phyloP scores from a whole-genome alignment of 495 filamentous ascomycete species.

The Xylaria acuta region DNA sequence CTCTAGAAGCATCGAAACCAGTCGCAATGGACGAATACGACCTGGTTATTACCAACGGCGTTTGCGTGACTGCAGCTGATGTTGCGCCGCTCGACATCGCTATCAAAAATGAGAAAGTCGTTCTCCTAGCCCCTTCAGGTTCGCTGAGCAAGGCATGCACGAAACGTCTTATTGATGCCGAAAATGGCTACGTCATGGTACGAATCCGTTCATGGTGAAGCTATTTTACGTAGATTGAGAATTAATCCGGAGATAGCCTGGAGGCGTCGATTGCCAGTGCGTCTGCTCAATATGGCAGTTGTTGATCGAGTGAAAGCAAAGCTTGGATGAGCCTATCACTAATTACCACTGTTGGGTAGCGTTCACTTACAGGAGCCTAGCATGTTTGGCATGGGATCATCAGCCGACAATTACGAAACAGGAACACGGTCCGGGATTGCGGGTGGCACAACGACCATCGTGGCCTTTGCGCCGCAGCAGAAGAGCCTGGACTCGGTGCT shows the following conservation, averaged over 20 bases:
- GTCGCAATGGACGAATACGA: constrained; percentile 42
- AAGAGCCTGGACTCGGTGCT: constrained; percentile 57
- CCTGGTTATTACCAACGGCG: constrained; percentile 53
- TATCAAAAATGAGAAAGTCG: constrained; percentile 57
- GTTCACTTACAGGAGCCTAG: constrained; percentile 53
- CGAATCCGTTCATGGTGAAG: neutral
- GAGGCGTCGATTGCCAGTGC: constrained; percentile 50
- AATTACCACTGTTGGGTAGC: neutral
- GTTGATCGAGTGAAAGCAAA: neutral
- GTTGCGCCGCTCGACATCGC: constrained; percentile 57
- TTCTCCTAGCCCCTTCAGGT: constrained; percentile 48
- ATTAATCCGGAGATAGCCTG: constrained; percentile 33
- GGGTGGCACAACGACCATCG: constrained; percentile 66
- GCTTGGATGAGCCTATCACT: neutral
- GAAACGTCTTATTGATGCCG: constrained; percentile 53
- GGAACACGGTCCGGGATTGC: constrained; percentile 64
- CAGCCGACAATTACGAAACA: constrained; percentile 59
- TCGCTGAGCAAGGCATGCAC: constrained; percentile 35
- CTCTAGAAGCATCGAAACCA: neutral
- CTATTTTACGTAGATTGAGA: neutral
- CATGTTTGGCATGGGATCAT: constrained; percentile 56
- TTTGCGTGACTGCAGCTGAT: constrained; percentile 57
- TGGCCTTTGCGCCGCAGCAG: constrained; percentile 64
- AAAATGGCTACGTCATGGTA: constrained; percentile 55
- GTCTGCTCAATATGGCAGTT: neutral